These are phyloP conservation scores for Beta corolliflora DNA, from an alignment of 179 eudicot genomes.

Conservation along the genomic window DNA sequence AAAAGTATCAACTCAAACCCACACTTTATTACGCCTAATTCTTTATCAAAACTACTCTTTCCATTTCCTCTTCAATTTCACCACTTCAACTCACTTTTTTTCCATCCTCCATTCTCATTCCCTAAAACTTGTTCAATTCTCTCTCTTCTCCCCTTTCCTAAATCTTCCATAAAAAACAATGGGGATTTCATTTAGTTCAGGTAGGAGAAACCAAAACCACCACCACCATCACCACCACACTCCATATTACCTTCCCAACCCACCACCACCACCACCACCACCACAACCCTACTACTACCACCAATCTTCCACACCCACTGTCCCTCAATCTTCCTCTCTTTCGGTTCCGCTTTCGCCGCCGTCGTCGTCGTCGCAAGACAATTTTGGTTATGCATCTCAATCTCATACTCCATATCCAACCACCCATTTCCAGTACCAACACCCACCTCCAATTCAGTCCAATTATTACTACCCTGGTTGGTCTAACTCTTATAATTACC, in stretches of 20 bases:
- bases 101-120: too few relatives aligned
- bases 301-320: constrained; percentile 23
- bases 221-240: constrained; percentile 15
- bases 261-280: constrained; percentile 27
- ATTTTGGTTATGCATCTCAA: constrained; percentile 10
- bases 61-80: too few relatives aligned
- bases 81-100: too few relatives aligned
- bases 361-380: constrained; percentile 2
- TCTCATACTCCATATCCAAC: constrained; percentile 18
- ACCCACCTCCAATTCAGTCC: constrained; percentile 21
- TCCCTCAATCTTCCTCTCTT: neutral
- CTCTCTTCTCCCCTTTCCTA: neutral
- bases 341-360: neutral
- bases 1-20: too few relatives aligned
- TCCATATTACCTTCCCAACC: constrained; percentile 23
- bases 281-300: constrained; percentile 24
- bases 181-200: constrained; percentile 41
- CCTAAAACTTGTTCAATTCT: too few relatives aligned
- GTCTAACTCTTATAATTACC: constrained; percentile 35
- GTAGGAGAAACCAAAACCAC: constrained; percentile 19
- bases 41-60: too few relatives aligned
- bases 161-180: constrained; percentile 2
- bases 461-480: constrained; percentile 36
- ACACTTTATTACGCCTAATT: too few relatives aligned
- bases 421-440: constrained; percentile 19